Percentiles rank a stretch among this genome's conserved stretches.
Evolutionary conservation across 2,329 filamentous ascomycete species (phyloP).

Genomic region (Aureobasidium zeae): DNA sequence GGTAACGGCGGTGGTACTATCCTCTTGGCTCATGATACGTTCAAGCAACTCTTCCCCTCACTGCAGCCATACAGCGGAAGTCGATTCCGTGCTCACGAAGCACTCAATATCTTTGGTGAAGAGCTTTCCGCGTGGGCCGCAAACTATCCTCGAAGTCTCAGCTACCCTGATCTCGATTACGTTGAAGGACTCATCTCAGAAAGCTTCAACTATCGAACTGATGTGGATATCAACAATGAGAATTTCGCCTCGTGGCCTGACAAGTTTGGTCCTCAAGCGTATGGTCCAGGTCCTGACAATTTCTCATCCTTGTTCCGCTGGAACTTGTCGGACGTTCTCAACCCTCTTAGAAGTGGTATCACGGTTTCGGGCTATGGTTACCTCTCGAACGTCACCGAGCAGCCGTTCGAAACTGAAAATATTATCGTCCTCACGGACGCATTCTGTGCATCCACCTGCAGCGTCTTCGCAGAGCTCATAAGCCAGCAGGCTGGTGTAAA

Average conservation of each 20-base stretch:
- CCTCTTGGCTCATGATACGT: slow-evolving; percentile 53
- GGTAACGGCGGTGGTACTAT: slow-evolving; percentile 52
- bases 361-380: slow-evolving; percentile 42
- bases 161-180: slow-evolving; percentile 34
- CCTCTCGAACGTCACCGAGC: slow-evolving; percentile 37
- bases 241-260: slow-evolving; percentile 40
- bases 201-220: slow-evolving; percentile 39
- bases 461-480: slow-evolving; percentile 38
- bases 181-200: slow-evolving; percentile 32
- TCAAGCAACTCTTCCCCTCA: slow-evolving; percentile 48
- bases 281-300: slow-evolving; percentile 39
- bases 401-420: slow-evolving; percentile 49
- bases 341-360: slow-evolving; percentile 29
- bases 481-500: slow-evolving; percentile 36
- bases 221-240: slow-evolving; percentile 40
- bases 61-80: slow-evolving; percentile 41
- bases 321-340: slow-evolving; percentile 38
- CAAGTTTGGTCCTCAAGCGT: slow-evolving; percentile 36
- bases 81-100: slow-evolving; percentile 43
- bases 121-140: slow-evolving; percentile 30
- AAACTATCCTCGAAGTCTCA: slow-evolving; percentile 27
- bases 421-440: slow-evolving; percentile 44
- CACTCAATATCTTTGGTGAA: slow-evolving; percentile 36
- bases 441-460: slow-evolving; percentile 40
- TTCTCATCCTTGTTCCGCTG: slow-evolving; percentile 51